Base-by-base conservation (phyloP, 495 filamentous ascomycete species). In the Aspergillus egyptiacus region DNA sequence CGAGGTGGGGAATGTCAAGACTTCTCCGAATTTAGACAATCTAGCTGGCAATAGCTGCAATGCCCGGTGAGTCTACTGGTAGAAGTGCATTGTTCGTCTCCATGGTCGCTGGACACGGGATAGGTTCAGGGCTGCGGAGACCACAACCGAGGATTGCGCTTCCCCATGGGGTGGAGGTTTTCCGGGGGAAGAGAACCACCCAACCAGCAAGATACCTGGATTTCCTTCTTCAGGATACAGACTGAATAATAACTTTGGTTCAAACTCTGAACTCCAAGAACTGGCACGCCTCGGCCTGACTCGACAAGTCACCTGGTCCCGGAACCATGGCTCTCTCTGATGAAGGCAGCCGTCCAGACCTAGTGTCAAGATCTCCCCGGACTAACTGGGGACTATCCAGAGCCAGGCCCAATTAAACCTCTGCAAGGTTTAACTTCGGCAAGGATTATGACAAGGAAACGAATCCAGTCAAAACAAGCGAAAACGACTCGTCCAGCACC, bases 101-200 rank as follows among this genome's bases (percentile, higher is more conserved):
- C n/a, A n/a, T n/a, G n/a, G n/a, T n/a, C n/a, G n/a, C n/a, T n/a
- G n/a, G n/a, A n/a, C n/a, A n/a, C n/a, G 8, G 20, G 14, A 20
- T 20, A 37, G 18, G 23, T 15, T 24, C n/a, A 17, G 22, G 34
- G 9, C 23, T 47, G 46, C 46, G 46, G 46, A 37, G 46, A 48
- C 23, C 10, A 30, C 2, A 22, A 13, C 24, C 33, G 24, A 27
- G 40, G 27, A 5, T 31, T 27, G 15, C 25, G 46, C 38, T 39
- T 37, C 46, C 46, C 46, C 33, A 31, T 14, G 46, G 46, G 46
- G 32, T 25, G 46, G 46, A 48, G 46, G 46, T 24, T 48, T 48
- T 48, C 46, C 46, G 46, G 46, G 46, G 33, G 14, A 5, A n/a
- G 43, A 14, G 13, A 22, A 34, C 27, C 15, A 32, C n/a, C 6